Evolutionary conservation across 345 rosid species (phyloP).

Genomic region (Geranium rotundifolium): DNA sequence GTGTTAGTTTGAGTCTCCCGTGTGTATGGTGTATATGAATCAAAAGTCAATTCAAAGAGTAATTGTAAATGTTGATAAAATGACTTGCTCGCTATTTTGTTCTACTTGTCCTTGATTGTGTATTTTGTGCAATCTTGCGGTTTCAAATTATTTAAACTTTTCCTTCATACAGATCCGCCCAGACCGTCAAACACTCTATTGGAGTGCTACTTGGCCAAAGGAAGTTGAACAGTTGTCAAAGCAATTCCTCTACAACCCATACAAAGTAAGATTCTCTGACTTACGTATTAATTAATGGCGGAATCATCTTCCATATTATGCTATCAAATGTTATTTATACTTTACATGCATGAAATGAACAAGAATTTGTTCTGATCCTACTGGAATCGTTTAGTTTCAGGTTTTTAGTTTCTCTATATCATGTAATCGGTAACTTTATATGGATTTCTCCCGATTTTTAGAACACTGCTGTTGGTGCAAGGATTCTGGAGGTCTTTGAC

Average conservation of each 20-base stretch:
- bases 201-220: conserved; percentile 99
- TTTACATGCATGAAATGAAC: too few species aligned
- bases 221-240: conserved; percentile 87
- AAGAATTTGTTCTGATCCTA: too few species aligned
- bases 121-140: background rate
- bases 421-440: too few species aligned
- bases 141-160: background rate
- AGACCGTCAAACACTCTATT: conserved; percentile 93
- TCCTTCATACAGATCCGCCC: conserved; percentile 61
- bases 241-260: conserved; percentile 86
- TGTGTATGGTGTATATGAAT: too few species aligned
- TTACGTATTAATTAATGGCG: background rate
- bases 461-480: background rate
- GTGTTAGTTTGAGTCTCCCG: background rate
- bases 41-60: too few species aligned
- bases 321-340: too few species aligned
- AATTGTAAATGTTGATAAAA: too few species aligned
- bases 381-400: too few species aligned
- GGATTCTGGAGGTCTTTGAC: background rate
- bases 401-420: too few species aligned
- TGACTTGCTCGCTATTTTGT: background rate
- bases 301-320: background rate
- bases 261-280: conserved; percentile 52
- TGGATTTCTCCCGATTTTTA: background rate
- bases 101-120: background rate